Evolutionary conservation across 805 yeast genomes (phyloP).

Genomic region (Candida sanyiensis): DNA sequence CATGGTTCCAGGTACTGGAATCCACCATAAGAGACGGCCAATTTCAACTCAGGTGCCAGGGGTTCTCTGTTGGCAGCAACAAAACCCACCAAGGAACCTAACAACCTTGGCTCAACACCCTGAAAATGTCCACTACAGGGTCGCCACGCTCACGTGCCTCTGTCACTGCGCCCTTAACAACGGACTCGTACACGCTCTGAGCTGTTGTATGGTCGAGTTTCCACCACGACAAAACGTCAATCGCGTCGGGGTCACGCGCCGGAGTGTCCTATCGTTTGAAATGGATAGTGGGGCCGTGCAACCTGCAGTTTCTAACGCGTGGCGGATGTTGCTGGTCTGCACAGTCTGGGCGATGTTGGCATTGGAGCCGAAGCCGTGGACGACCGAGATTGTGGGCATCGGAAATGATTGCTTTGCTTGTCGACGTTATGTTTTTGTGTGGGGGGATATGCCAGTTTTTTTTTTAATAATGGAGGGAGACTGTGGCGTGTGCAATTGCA

Average conservation of each 20-base stretch:
- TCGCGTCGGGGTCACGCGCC: neutral
- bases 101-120: no score
- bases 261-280: neutral
- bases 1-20: constrained; percentile 7
- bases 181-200: neutral
- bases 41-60: constrained; percentile 9
- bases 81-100: constrained; percentile 11
- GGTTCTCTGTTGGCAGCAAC: constrained; percentile 1
- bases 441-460: no score
- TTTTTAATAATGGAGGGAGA: no score
- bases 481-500: no score
- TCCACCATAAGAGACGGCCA: constrained; percentile 9
- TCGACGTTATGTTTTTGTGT: no score
- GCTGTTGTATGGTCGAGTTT: neutral
- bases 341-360: neutral
- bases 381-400: neutral
- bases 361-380: constrained; percentile 5
- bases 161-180: neutral
- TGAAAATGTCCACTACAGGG: no score
- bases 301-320: no score
- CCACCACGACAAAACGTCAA: constrained; percentile 1
- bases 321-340: constrained; percentile 1
- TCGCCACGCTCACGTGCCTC: constrained; percentile 2
- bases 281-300: neutral
- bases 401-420: no score